These are phyloP conservation scores for Coprinopsis strossmayeri DNA, from an alignment of 768 basidiomycete species.

Conservation along the genomic window DNA sequence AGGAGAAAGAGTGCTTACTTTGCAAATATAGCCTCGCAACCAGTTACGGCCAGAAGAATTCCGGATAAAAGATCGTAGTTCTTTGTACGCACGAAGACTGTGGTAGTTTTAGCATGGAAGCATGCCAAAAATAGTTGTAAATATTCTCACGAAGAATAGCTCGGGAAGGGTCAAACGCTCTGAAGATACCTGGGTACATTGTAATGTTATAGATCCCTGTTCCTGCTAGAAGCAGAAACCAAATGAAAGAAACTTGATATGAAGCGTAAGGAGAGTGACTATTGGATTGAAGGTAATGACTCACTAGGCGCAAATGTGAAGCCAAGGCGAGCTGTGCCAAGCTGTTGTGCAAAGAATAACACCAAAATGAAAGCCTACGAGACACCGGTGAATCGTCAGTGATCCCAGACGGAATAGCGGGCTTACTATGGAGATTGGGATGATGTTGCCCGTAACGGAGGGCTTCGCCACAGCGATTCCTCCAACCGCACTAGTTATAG, in stretches of 20 bases:
- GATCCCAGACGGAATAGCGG: no score
- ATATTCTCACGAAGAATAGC: constrained; percentile 42
- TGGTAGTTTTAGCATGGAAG: no score
- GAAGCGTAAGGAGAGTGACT: background rate
- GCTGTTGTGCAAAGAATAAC: constrained; percentile 53
- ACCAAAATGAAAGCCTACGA: constrained; percentile 44
- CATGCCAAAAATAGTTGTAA: no score
- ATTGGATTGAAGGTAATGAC: constrained; percentile 6
- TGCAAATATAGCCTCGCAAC: constrained; percentile 63
- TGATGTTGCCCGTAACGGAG: constrained; percentile 36
- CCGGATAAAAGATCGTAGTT: constrained; percentile 58
- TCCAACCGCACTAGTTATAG: constrained; percentile 59
- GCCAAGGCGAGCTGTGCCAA: constrained; percentile 50
- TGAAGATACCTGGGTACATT: constrained; percentile 43
- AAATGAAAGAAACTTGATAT: constrained; percentile 41
- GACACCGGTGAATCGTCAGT: background rate
- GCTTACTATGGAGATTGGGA: constrained; percentile 54
- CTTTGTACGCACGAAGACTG: constrained; percentile 60
- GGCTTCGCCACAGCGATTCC: constrained; percentile 62
- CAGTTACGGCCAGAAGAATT: constrained; percentile 61
- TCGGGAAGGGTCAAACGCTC: constrained; percentile 56
- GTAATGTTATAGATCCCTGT: constrained; percentile 51
- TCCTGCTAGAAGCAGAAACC: constrained; percentile 40
- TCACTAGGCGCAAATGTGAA: constrained; percentile 49
- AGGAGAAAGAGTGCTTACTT: constrained; percentile 40